Conservation (phyloP, 1,284 basidiomycete species). For the Tilletia horrida region DNA sequence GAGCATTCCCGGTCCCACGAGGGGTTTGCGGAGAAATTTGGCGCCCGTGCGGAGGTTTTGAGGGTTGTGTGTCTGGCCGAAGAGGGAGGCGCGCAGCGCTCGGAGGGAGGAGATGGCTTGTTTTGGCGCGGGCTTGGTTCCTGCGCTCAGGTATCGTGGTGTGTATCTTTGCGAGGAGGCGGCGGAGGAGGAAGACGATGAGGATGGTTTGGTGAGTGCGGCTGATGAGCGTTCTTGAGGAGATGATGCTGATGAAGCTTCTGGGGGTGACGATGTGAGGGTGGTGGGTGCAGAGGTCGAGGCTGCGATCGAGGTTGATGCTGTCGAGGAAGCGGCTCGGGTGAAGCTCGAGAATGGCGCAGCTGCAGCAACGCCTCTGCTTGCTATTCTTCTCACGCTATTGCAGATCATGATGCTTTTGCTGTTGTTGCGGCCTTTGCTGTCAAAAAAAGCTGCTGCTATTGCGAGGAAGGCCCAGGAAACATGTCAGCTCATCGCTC, state of each 20-base stretch:
- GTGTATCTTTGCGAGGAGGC: neutral
- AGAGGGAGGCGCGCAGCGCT: conserved; percentile 39
- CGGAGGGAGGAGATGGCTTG: conserved; percentile 36
- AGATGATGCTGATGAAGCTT: neutral
- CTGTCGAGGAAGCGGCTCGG: no score
- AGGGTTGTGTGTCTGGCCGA: conserved; percentile 42
- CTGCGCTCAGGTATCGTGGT: neutral
- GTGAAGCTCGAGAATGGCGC: no score
- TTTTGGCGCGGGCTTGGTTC: conserved; percentile 22
- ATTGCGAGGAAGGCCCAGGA: no score
- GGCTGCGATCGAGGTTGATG: neutral
- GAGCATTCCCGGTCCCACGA: conserved; percentile 49
- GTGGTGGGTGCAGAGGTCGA: neutral
- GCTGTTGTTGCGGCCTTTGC: no score
- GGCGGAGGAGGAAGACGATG: neutral
- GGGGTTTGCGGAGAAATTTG: conserved; percentile 41
- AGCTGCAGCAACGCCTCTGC: no score
- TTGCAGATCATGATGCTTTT: no score
- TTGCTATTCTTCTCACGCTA: no score
- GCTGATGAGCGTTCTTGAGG: neutral
- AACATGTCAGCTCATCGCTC: neutral
- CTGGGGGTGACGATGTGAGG: neutral
- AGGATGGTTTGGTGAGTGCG: neutral
- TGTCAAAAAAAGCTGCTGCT: no score
- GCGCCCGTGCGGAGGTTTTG: conserved; percentile 41